These are phyloP conservation scores for Colletotrichum sublineola DNA, from an alignment of 2,329 filamentous ascomycete species.

Conservation along the genomic window DNA sequence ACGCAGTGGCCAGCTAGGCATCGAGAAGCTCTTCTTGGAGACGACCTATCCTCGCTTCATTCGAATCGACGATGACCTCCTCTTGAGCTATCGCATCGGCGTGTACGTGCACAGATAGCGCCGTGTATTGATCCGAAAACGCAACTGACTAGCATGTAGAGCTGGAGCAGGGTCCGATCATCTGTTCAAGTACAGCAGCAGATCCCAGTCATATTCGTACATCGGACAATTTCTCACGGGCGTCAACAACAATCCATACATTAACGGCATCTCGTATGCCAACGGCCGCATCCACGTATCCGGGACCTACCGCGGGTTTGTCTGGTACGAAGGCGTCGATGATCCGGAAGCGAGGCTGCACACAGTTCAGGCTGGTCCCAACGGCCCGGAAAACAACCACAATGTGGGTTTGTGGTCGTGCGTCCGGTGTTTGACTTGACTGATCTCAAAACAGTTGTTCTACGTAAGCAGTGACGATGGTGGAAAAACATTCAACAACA, in stretches of 20 bases:
- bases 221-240: constrained; percentile 40
- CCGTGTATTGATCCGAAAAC: too few relatives aligned
- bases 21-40: constrained; percentile 38
- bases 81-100: constrained; percentile 38
- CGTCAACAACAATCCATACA: constrained; percentile 36
- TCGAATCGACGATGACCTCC: constrained; percentile 27
- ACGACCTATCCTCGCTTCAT: constrained; percentile 34
- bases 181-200: constrained; percentile 32
- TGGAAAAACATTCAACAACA: constrained; percentile 22
- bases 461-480: constrained; percentile 38
- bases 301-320: constrained; percentile 38
- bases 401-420: background rate
- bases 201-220: constrained; percentile 20
- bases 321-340: constrained; percentile 40
- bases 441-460: constrained; percentile 12
- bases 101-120: constrained; percentile 22
- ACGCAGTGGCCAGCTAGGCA: constrained; percentile 29
- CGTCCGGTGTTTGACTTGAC: background rate
- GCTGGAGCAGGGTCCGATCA: constrained; percentile 38
- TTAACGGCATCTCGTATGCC: constrained; percentile 40
- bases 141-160: constrained; percentile 16
- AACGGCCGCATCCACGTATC: constrained; percentile 36
- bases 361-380: constrained; percentile 36
- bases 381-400: constrained; percentile 39
- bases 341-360: constrained; percentile 33